Base-by-base conservation (phyloP, 177 flowering plant genomes). In the Vitis hybrid region DNA sequence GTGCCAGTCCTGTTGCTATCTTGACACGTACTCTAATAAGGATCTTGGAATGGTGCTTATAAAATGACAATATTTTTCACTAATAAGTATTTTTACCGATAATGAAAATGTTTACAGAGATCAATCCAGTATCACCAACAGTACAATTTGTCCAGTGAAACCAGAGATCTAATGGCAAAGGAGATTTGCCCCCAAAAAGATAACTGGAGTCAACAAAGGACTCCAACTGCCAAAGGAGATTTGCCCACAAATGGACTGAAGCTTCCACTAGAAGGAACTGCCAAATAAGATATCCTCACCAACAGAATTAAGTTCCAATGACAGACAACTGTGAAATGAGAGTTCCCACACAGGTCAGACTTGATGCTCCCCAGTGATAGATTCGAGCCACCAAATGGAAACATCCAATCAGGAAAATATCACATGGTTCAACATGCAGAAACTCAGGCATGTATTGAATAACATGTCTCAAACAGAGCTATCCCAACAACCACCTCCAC, bases 351-450 rank as follows among this genome's bases (percentile, higher is more conserved):
- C 26, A 22, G 26, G 26, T 22, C 26, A 22, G 26, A 22, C 26
- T 22, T 22, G 26, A 22, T 22, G 26, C 26, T 22, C 26, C 26
- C 26, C 26, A 22, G 26, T 22, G 26, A 22, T 22, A 51, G 45
- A 57, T 18, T 59, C 48, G 13, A 69, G 33, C 61, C 59, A 68
- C 58, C 56, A 64, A 65, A 70, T 64, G 61, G 56, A 48, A 65
- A 67, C 45, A 60, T 18, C 31, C 19, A 61, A 61, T 39, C 50
- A n/a, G 18, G 56, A 29, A 74, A 45, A 62, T 63, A 64, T 67
- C 59, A 56, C 39, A 62, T 29, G 15, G 39, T 29, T 60, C 70
- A 56, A 56, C 71, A 33, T n/a, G 63, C 49, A 51, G 60, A 55
- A 45, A 10, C 51, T 51, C 5, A 21, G 59, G 51, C 59, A 60